Evolutionary conservation across 306 rosid species (phyloP).

Genomic region (Castanospermum australe): DNA sequence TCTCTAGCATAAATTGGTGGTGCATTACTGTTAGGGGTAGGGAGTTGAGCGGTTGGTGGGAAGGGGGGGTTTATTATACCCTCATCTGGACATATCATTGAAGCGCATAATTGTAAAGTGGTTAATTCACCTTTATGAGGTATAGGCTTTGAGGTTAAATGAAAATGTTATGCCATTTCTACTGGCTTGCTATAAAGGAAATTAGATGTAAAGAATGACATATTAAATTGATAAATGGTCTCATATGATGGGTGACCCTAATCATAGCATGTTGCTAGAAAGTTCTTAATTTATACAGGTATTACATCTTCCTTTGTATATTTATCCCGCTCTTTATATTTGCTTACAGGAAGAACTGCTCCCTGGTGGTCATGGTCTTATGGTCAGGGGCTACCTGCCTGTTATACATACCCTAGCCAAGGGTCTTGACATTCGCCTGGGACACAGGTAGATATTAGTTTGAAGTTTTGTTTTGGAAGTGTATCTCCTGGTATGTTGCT

Average conservation of each 20-base stretch:
- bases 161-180: background rate
- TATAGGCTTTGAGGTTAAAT: slow-evolving; percentile 16
- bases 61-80: no score
- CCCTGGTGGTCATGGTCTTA: slow-evolving; percentile 99
- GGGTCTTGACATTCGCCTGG: slow-evolving; percentile 88
- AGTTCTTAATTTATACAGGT: background rate
- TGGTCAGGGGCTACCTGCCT: slow-evolving; percentile 95
- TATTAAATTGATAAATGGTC: slow-evolving; percentile 10
- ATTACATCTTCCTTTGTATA: background rate
- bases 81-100: background rate
- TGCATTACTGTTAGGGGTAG: no score
- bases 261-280: background rate
- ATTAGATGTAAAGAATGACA: background rate
- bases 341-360: slow-evolving; percentile 80
- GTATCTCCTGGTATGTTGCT: slow-evolving; percentile 1
- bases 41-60: no score
- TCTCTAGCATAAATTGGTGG: no score
- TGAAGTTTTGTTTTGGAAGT: background rate
- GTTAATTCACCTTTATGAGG: background rate
- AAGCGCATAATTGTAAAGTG: background rate
- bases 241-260: slow-evolving; percentile 19
- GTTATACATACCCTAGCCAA: slow-evolving; percentile 92
- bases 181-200: background rate
- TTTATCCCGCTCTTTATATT: slow-evolving; percentile 8
- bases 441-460: slow-evolving; percentile 62